Evolutionary conservation across 2,329 filamentous ascomycete genomes (phyloP).

Genomic region (Ascochyta pisi): DNA sequence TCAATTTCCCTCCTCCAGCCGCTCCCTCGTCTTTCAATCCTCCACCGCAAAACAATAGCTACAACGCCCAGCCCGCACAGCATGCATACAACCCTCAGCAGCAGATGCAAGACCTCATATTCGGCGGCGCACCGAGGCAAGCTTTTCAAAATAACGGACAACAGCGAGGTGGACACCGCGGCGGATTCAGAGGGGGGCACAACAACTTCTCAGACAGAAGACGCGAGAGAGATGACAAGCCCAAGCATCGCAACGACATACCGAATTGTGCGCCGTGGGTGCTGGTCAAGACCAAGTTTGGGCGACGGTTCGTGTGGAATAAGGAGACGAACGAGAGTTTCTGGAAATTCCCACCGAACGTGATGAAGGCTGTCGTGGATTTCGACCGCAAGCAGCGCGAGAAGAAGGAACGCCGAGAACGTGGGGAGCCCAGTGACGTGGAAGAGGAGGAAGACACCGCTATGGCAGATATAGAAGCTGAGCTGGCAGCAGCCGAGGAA

Average conservation of each 20-base stretch:
- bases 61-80: conserved; percentile 54
- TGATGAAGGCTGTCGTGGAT: conserved; percentile 75
- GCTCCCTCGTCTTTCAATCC: conserved; percentile 18
- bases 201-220: conserved; percentile 66
- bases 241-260: conserved; percentile 78
- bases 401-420: conserved; percentile 63
- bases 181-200: conserved; percentile 53
- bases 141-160: conserved; percentile 24
- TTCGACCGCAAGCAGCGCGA: conserved; percentile 77
- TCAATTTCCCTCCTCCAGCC: conserved; percentile 4
- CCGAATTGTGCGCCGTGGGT: conserved; percentile 87
- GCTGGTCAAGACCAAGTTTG: conserved; percentile 89
- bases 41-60: conserved; percentile 34
- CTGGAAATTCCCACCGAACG: conserved; percentile 90
- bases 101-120: conserved; percentile 60
- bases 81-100: conserved; percentile 42
- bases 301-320: conserved; percentile 90
- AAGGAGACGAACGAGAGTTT: conserved; percentile 84
- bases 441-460: conserved; percentile 38
- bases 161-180: conserved; percentile 47
- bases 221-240: conserved; percentile 77
- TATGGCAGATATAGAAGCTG: conserved; percentile 44
- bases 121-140: conserved; percentile 34
- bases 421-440: conserved; percentile 48
- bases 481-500: conserved; percentile 39